phyloP scores from a whole-genome alignment of 768 basidiomycete genomes.

The Phanerochaete carnosa region DNA sequence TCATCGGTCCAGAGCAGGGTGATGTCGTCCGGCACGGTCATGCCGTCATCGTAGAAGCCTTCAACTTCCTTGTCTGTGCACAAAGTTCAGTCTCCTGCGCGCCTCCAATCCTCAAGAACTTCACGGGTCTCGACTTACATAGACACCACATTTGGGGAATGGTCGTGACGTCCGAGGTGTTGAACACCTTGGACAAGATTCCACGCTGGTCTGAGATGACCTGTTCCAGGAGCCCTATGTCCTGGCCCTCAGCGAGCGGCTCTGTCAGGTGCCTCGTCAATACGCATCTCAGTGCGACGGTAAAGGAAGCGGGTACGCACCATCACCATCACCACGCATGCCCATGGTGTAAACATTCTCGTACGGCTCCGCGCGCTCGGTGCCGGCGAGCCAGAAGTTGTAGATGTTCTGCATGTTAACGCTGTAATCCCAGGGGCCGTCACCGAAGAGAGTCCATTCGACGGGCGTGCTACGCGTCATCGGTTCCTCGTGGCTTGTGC shows the following conservation, averaged over 20 bases:
- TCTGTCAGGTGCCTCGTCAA: conserved; percentile 27
- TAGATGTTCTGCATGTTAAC: conserved; percentile 53
- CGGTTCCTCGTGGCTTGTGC: conserved; percentile 73
- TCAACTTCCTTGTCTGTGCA: conserved; percentile 54
- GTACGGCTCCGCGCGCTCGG: conserved; percentile 52
- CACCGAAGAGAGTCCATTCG: conserved; percentile 57
- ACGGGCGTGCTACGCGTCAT: conserved; percentile 71
- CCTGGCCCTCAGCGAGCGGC: conserved; percentile 47
- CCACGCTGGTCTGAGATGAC: conserved; percentile 58
- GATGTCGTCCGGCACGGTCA: conserved; percentile 62
- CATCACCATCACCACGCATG: conserved; percentile 56
- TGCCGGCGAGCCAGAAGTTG: conserved; percentile 59
- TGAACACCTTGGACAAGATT: conserved; percentile 54
- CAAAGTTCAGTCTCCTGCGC: neutral
- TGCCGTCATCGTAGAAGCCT: conserved; percentile 61
- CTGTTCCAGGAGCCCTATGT: conserved; percentile 49
- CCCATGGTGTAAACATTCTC: conserved; percentile 68
- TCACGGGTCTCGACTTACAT: conserved; percentile 34
- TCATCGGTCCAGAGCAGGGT: conserved; percentile 71
- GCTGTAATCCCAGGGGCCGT: conserved; percentile 61
- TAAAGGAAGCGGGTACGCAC: conserved; percentile 12
- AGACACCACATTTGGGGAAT: conserved; percentile 69
- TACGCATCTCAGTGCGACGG: neutral
- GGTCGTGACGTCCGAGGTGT: conserved; percentile 38
- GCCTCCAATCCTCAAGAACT: neutral